Base-by-base conservation (phyloP, 208 protist genomes). In the Acanthamoeba triangularis region DNA sequence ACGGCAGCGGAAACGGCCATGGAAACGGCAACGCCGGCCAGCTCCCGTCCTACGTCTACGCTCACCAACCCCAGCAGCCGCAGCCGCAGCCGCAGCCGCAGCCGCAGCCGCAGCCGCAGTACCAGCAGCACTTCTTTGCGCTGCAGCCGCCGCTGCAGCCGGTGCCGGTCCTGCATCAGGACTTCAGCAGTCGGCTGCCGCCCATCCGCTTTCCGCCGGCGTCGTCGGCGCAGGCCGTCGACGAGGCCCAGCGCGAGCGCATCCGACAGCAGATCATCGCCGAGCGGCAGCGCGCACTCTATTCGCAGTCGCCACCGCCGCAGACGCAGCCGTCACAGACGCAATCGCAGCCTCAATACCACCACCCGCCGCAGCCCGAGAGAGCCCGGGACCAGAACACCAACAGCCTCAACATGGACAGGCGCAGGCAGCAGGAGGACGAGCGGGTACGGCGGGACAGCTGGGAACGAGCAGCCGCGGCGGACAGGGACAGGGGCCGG, bases 231-330 rank as follows among this genome's bases (percentile, higher is more conserved):
- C 16, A n/a, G 16, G 3, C 69, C 35, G 14, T 35, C 11, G 78
- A 87, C 56, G 44, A 59, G 6, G 78, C 78, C 13, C 78, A n/a
- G 28, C 74, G 78, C 47, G 78, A 87, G 78, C 37, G 78, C 16
- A 87, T 87, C 37, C 37, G 78, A 59, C 78, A 59, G 30, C 78
- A 87, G 78, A 87, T 87, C 25, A 25, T 87, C 11, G 78, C 30
- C 1, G 47, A 87, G 47, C 37, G 78, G n/a, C 78, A 59, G 25
- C 78, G 78, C 14, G 78, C 47, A 3, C 72, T 80, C 25, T 30
- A 80, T 20, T 35, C 41, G 13, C 35, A 67, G 16, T 59, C 52
- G 16, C 16, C 7, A 7, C 61, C 33, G 28, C 61, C 56, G 23
- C 56, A 63, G 56, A 16, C 56, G 56, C 56, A 67, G 61, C 61